Evolutionary conservation across 768 basidiomycete genomes (phyloP).

Genomic region (Macrolepiota fuliginosa): DNA sequence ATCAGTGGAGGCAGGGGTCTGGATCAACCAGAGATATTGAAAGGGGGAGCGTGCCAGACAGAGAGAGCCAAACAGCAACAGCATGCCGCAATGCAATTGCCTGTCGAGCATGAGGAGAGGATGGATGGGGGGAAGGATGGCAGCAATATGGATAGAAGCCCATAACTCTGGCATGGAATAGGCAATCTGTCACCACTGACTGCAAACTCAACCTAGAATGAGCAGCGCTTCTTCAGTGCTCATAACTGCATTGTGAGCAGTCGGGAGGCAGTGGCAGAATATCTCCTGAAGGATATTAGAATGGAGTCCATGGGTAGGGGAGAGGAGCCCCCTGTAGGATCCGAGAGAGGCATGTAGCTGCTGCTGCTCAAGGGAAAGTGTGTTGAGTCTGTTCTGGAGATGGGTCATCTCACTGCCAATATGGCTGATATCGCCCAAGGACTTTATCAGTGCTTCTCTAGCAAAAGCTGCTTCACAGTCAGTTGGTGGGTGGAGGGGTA

Average conservation of each 20-base stretch:
- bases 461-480: too few species aligned
- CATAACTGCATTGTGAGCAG: neutral
- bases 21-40: neutral
- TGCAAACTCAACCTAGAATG: neutral
- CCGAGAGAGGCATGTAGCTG: neutral
- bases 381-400: too few species aligned
- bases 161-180: neutral
- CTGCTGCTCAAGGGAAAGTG: neutral
- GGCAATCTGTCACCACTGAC: neutral
- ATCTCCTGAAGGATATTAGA: neutral
- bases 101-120: neutral
- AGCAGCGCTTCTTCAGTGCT: neutral
- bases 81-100: neutral
- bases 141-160: neutral
- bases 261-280: neutral
- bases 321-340: neutral
- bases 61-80: neutral
- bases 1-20: neutral
- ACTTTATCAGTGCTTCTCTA: too few species aligned
- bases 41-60: neutral
- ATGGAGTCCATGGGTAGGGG: neutral
- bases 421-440: too few species aligned
- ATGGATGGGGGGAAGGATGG: neutral
- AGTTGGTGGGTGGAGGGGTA: too few species aligned
- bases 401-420: too few species aligned